Evolutionary conservation across 2,329 filamentous ascomycete species (phyloP), one percentile per base, ranked within the genome.

Genomic region (Colletotrichum sp.): DNA sequence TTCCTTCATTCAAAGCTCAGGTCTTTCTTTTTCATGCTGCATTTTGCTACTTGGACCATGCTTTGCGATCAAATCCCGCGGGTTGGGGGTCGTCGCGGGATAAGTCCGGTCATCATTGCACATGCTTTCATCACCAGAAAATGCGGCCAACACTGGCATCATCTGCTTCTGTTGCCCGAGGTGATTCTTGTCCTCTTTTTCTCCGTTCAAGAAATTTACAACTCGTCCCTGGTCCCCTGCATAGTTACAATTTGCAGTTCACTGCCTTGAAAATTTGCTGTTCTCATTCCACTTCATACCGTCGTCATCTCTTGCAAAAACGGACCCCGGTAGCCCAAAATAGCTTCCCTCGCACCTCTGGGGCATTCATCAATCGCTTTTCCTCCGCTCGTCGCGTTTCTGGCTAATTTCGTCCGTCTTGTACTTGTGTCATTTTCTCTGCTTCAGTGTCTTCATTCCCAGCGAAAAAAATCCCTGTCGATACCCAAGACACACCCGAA

Each of bases 1-100:
- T 52, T 21, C 0, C 9, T 0, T 13, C n/a, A 21, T 12, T n/a
- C 39, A 49, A n/a, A 49, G 18, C 9, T 1, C 39, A 1, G 10
- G 5, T n/a, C 39, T n/a, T n/a, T n/a, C 39, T 44, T 44, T 44
- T n/a, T 12, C 9, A 12, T 49, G 18, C 39, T n/a, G 18, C 39
- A 12, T 49, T 49, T n/a, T 6, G 18, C 9, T 49, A 49, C 39
- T 49, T n/a, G 18, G 39, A n/a, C 39, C 39, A 49, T 49, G n/a
- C 10, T 10, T 52, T 52, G 44, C 44, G 44, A 3, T 12, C n/a
- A 13, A 21, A 52, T 52, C 9, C 44, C 44, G 44, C 44, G n/a
- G n/a, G 10, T 52, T 52, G 44, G 44, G 44, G 44, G 44, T 21
- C 44, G 44, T 7, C 44, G n/a, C 44, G 44, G 44, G 44, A 52